Percentiles rank a stretch among this genome's conserved stretches.
Evolutionary conservation across 768 basidiomycete genomes (phyloP).

Genomic region (Pulveroboletus ravenelii): DNA sequence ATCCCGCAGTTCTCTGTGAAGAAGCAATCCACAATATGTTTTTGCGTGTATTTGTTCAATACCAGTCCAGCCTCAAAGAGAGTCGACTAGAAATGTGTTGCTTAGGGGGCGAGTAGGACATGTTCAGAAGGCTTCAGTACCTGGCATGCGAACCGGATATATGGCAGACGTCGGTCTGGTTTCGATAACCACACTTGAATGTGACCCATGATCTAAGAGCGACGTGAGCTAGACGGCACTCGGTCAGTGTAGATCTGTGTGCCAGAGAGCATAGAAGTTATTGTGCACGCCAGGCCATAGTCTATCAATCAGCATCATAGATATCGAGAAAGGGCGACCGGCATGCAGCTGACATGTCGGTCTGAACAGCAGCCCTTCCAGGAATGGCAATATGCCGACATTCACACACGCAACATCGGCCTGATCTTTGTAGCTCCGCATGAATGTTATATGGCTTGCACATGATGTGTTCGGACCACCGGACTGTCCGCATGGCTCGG

Average conservation of each 20-base stretch:
- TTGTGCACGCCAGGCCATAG: too few species aligned
- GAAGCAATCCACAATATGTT: constrained; percentile 59
- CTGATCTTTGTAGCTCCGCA: too few species aligned
- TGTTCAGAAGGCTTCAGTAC: constrained; percentile 31
- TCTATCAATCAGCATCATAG: too few species aligned
- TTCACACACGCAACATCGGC: too few species aligned
- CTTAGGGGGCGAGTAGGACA: not conserved
- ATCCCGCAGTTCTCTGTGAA: constrained; percentile 59
- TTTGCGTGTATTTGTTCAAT: constrained; percentile 44
- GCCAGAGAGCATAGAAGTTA: too few species aligned
- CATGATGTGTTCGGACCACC: too few species aligned
- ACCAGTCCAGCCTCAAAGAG: constrained; percentile 55
- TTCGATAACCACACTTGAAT: constrained; percentile 45
- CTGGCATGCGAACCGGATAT: constrained; percentile 62
- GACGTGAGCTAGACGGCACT: not conserved
- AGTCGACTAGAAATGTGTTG: constrained; percentile 38
- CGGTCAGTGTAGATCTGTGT: not conserved
- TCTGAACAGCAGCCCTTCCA: too few species aligned
- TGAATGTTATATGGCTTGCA: too few species aligned
- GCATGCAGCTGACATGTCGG: too few species aligned
- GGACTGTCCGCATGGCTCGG: too few species aligned
- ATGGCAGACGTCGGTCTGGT: constrained; percentile 43
- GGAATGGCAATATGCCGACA: too few species aligned
- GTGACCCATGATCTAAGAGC: constrained; percentile 43
- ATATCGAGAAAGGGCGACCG: too few species aligned